phyloP scores from a whole-genome alignment of 129 eudicot genomes.

The Chrysanthemum lavandulifolium region DNA sequence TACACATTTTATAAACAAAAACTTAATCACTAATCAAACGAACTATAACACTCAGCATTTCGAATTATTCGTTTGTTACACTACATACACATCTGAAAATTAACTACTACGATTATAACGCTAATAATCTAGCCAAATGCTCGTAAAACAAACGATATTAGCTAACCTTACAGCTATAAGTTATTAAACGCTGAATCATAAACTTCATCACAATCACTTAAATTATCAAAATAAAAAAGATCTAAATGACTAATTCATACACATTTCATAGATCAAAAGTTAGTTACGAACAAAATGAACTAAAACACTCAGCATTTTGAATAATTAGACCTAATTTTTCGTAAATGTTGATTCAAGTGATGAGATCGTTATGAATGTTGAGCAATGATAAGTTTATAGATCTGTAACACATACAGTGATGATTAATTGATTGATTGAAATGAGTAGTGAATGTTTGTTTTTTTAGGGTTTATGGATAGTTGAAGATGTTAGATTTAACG shows the following conservation, averaged over 20 bases:
- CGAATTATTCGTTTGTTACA: too few relatives aligned
- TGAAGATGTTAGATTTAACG: slow-evolving; percentile 21
- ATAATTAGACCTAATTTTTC: slow-evolving; percentile 7
- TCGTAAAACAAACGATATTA: too few relatives aligned
- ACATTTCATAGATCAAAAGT: background rate
- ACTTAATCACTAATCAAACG: too few relatives aligned
- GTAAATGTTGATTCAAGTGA: slow-evolving; percentile 22
- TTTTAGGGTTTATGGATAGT: slow-evolving; percentile 21
- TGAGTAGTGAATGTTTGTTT: slow-evolving; percentile 6
- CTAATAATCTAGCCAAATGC: too few relatives aligned
- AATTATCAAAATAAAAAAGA: too few relatives aligned
- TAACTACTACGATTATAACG: too few relatives aligned
- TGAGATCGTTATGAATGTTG: slow-evolving; percentile 33
- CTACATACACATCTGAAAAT: too few relatives aligned
- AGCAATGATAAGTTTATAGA: slow-evolving; percentile 26
- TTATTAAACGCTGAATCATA: too few relatives aligned
- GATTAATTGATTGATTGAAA: background rate
- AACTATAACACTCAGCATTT: too few relatives aligned
- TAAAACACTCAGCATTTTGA: background rate
- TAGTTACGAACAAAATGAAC: background rate
- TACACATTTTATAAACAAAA: too few relatives aligned
- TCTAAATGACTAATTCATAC: background rate
- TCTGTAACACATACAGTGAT: slow-evolving; percentile 25
- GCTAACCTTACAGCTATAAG: too few relatives aligned
- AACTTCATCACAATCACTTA: too few relatives aligned